Evolutionary conservation across 805 yeast species (phyloP).

Genomic region (Yarrowia keelungensis): DNA sequence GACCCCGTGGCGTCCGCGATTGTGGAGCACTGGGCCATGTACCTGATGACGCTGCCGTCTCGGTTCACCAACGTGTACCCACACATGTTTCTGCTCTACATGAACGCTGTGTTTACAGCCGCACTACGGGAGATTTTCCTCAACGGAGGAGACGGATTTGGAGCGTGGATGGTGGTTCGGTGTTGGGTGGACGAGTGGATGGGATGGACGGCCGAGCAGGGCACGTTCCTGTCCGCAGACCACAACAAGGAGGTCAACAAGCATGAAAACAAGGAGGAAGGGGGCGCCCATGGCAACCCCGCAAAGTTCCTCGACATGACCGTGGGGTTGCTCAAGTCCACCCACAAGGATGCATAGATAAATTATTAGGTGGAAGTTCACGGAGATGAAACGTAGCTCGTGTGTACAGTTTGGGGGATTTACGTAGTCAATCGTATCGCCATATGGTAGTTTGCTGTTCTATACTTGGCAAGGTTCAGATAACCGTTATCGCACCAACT

Average conservation of each 20-base stretch:
- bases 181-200: slow-evolving; percentile 81
- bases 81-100: slow-evolving; percentile 60
- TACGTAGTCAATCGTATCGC: background rate
- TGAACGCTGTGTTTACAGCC: slow-evolving; percentile 62
- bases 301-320: slow-evolving; percentile 35
- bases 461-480: slow-evolving; percentile 36
- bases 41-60: slow-evolving; percentile 54
- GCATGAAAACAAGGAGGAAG: slow-evolving; percentile 21
- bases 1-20: slow-evolving; percentile 39
- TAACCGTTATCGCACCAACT: slow-evolving; percentile 27
- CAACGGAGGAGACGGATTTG: slow-evolving; percentile 65
- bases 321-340: slow-evolving; percentile 31
- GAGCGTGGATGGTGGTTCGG: slow-evolving; percentile 76
- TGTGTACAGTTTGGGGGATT: background rate
- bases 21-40: slow-evolving; percentile 51
- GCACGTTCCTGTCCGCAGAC: slow-evolving; percentile 46
- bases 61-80: slow-evolving; percentile 62
- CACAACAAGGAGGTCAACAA: slow-evolving; percentile 25
- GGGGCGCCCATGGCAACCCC: slow-evolving; percentile 8
- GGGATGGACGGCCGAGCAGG: slow-evolving; percentile 65
- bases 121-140: slow-evolving; percentile 68
- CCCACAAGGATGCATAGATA: slow-evolving; percentile 38
- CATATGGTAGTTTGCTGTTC: slow-evolving; percentile 22
- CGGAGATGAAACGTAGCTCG: background rate
- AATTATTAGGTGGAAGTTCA: slow-evolving; percentile 21